phyloP scores from a whole-genome alignment of 352 stramenopile species.

The Thraustochytrium striatum region DNA sequence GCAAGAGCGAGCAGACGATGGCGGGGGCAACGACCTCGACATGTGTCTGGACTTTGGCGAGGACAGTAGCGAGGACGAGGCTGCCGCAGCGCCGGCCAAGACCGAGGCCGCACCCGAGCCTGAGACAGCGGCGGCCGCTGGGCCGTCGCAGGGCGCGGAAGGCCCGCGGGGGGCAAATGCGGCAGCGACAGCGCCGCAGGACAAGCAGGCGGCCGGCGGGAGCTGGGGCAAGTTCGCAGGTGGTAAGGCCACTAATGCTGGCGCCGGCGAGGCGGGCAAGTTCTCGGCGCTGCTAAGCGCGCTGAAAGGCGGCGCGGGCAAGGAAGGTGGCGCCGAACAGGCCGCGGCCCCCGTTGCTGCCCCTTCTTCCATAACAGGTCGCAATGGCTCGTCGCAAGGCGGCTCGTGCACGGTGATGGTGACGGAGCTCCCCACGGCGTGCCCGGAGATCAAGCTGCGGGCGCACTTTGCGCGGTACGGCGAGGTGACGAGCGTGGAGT shows the following conservation, averaged over 20 bases:
- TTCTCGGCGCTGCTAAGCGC: neutral
- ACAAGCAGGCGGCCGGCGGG: neutral
- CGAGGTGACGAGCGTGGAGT: neutral
- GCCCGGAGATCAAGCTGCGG: neutral
- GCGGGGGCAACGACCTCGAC: no score
- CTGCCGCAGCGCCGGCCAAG: no score
- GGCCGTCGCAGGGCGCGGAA: neutral
- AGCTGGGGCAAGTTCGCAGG: neutral
- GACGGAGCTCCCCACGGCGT: neutral
- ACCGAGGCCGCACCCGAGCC: no score
- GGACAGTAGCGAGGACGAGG: no score
- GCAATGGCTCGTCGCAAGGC: neutral
- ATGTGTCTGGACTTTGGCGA: no score
- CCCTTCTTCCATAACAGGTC: neutral
- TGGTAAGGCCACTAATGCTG: neutral
- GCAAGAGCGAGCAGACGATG: no score
- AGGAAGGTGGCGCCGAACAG: neutral
- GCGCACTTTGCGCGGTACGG: slow-evolving; percentile 31
- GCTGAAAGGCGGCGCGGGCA: neutral
- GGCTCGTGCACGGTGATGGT: neutral
- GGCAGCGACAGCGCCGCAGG: neutral
- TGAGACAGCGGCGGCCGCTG: neutral
- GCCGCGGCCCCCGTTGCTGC: neutral
- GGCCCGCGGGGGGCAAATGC: neutral
- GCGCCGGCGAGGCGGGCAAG: neutral